These are phyloP conservation scores for Leishmania lainsoni DNA, from an alignment of 208 protist genomes.

Conservation along the genomic window DNA sequence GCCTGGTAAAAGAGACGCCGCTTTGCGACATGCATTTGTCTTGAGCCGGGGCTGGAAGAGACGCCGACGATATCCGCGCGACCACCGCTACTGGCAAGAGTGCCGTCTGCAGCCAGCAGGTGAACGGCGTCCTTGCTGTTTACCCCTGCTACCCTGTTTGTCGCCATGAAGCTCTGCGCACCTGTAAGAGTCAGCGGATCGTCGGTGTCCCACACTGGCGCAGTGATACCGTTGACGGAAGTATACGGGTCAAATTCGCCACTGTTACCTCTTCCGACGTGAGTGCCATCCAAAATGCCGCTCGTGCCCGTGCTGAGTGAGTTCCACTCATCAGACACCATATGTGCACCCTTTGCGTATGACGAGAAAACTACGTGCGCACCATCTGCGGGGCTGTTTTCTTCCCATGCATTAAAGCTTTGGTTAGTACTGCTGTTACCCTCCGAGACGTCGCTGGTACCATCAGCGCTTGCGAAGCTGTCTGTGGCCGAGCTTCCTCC, in stretches of 20 bases:
- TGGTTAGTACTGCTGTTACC: not conserved
- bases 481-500: not conserved
- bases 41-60: not conserved
- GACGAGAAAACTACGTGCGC: conserved; percentile 26
- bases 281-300: not conserved
- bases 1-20: conserved; percentile 34
- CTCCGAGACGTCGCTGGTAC: not conserved
- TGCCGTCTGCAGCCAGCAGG: conserved; percentile 6
- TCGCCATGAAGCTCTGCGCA: conserved; percentile 25
- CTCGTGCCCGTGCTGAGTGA: not conserved
- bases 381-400: not conserved
- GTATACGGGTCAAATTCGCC: conserved; percentile 31
- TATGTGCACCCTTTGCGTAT: conserved; percentile 25
- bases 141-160: not conserved
- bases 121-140: not conserved
- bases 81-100: not conserved
- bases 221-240: conserved; percentile 1
- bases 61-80: not conserved
- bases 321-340: conserved; percentile 26
- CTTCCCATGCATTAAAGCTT: not conserved
- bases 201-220: conserved; percentile 12
- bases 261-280: not conserved
- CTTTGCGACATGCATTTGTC: conserved; percentile 31
- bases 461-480: not conserved
- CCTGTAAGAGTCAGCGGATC: conserved; percentile 29